These are phyloP conservation scores for Durotheca rogersii DNA, from an alignment of 495 filamentous ascomycete species.

Conservation along the genomic window DNA sequence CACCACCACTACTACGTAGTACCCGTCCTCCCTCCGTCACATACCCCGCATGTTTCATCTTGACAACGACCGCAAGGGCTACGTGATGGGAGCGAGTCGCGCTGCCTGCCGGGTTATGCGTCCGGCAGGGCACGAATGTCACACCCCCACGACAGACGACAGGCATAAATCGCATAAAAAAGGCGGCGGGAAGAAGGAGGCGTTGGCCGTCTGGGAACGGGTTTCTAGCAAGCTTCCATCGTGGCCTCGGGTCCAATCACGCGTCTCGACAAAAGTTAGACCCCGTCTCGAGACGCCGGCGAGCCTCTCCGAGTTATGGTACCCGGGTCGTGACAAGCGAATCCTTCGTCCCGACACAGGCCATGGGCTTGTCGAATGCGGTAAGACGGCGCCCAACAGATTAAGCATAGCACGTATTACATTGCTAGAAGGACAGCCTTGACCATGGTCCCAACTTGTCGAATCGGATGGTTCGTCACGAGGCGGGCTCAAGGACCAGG, in stretches of 20 bases:
- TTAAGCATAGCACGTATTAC: too few species aligned
- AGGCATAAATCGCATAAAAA: slow-evolving; percentile 4
- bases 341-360: slow-evolving; percentile 19
- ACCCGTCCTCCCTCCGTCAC: slow-evolving; percentile 12
- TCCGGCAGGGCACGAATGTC: too few species aligned
- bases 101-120: neutral
- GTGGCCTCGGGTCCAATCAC: slow-evolving; percentile 18
- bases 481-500: neutral
- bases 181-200: slow-evolving; percentile 1
- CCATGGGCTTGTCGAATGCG: slow-evolving; percentile 9
- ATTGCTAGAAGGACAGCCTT: too few species aligned
- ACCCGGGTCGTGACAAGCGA: slow-evolving; percentile 4
- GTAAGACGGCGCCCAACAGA: too few species aligned
- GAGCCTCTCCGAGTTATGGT: slow-evolving; percentile 20
- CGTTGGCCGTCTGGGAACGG: slow-evolving; percentile 21
- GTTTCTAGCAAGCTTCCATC: slow-evolving; percentile 27
- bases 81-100: slow-evolving; percentile 1
- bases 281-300: slow-evolving; percentile 25
- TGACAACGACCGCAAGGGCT: slow-evolving; percentile 2
- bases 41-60: slow-evolving; percentile 32
- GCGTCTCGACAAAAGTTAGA: neutral
- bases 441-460: neutral
- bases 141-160: too few species aligned
- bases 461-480: slow-evolving; percentile 23
- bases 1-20: neutral